Evolutionary conservation across 495 filamentous ascomycete species (phyloP).

Genomic region (Podospora didyma): DNA sequence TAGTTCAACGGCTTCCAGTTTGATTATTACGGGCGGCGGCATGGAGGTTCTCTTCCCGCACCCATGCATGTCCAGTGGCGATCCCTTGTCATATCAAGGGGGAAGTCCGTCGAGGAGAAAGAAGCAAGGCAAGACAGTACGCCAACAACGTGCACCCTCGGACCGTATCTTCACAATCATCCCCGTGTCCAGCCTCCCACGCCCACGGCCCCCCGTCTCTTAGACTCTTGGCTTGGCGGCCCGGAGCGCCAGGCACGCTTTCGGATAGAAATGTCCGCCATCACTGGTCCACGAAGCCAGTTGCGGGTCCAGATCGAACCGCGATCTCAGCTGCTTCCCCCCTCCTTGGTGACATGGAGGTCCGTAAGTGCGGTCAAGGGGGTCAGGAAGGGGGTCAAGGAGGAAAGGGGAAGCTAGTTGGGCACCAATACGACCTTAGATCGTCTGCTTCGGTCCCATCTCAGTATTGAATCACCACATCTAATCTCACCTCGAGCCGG

Average conservation of each 20-base stretch:
- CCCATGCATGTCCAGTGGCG: too few species aligned
- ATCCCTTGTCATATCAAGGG: too few species aligned
- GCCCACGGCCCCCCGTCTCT: not conserved
- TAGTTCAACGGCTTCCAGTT: too few species aligned
- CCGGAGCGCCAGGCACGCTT: conserved; percentile 1
- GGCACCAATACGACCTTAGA: conserved; percentile 15
- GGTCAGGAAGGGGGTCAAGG: not conserved
- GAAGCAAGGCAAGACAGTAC: too few species aligned
- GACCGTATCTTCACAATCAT: not conserved
- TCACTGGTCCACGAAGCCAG: conserved; percentile 4
- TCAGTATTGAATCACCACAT: not conserved
- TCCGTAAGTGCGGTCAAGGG: conserved; percentile 6
- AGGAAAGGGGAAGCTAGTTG: not conserved
- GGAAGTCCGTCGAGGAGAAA: too few species aligned
- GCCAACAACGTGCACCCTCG: too few species aligned
- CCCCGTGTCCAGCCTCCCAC: not conserved
- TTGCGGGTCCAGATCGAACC: conserved; percentile 7
- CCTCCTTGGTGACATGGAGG: conserved; percentile 1
- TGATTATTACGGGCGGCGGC: too few species aligned
- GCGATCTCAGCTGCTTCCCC: conserved; percentile 7
- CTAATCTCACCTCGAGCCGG: conserved; percentile 5
- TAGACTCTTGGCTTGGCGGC: not conserved
- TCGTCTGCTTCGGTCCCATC: conserved; percentile 8
- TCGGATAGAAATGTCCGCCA: conserved; percentile 17
- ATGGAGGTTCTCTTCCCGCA: too few species aligned